Evolutionary conservation across 2,329 filamentous ascomycete species (phyloP).

Genomic region (Aspergillus pseudoviridinutans): DNA sequence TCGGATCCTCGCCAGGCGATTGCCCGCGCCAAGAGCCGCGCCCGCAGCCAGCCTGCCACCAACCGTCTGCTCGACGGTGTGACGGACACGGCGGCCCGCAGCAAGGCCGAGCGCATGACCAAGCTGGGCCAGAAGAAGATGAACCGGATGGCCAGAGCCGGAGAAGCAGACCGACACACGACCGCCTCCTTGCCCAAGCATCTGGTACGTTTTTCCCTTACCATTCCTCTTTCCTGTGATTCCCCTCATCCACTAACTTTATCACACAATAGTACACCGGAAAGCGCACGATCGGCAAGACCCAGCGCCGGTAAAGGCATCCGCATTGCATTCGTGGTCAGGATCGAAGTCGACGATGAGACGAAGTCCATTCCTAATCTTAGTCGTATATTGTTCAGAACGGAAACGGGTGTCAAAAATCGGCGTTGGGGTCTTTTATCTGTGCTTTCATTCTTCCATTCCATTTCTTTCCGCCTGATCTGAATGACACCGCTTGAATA

Average conservation of each 20-base stretch:
- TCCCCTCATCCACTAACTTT: slow-evolving; percentile 8
- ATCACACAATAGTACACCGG: slow-evolving; percentile 64
- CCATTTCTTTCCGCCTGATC: not conserved
- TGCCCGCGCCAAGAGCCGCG: slow-evolving; percentile 69
- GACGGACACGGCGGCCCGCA: slow-evolving; percentile 59
- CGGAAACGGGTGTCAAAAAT: slow-evolving; percentile 26
- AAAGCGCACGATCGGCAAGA: slow-evolving; percentile 93
- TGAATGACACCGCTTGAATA: not conserved
- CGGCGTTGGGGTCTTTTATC: slow-evolving; percentile 20
- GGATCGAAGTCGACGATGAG: slow-evolving; percentile 17
- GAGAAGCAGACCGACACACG: slow-evolving; percentile 91
- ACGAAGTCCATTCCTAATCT: slow-evolving; percentile 29
- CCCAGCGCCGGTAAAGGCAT: slow-evolving; percentile 43
- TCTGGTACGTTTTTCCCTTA: slow-evolving; percentile 60
- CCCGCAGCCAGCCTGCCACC: slow-evolving; percentile 50
- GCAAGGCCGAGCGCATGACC: slow-evolving; percentile 78
- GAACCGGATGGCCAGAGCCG: slow-evolving; percentile 86
- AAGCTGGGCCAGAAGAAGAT: slow-evolving; percentile 97
- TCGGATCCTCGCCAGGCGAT: slow-evolving; percentile 45
- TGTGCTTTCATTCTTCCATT: not conserved
- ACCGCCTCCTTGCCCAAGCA: slow-evolving; percentile 81
- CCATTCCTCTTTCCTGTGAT: not conserved
- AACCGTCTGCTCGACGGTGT: slow-evolving; percentile 53
- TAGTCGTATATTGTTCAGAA: slow-evolving; percentile 21
- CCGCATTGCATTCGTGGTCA: slow-evolving; percentile 3